Evolutionary conservation across 2,329 filamentous ascomycete genomes (phyloP), one percentile per base, ranked within the genome.

Genomic region (Ampelomyces quisqualis): DNA sequence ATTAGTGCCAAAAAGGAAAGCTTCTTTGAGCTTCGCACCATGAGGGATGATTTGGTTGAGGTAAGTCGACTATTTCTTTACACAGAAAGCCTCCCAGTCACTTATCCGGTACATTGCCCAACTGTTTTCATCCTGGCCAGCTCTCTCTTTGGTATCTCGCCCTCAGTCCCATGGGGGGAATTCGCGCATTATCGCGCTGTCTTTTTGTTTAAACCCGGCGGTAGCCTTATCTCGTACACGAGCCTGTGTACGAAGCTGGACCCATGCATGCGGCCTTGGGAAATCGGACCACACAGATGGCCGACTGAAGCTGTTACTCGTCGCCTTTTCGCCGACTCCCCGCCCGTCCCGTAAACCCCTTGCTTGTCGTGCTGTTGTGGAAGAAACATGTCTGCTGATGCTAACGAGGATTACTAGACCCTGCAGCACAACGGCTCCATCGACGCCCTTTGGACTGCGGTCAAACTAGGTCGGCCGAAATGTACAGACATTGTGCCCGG

Each of bases 1-100:
- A 94, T 98, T 62, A 95, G 89, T 64, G 79, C 91, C 1, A 85
- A 95, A 57, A 93, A 90, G 62, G 91, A 98, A 70, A 86, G 86
- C 56, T 98, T 98, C 71, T 97, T 88, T 65, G 85, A 88, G 38
- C 76, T 98, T 56, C 84, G 93, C 62, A 80, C 83, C 48, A 84
- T 85, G 79, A 76, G 81, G 29, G 75, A 83, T 60, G 70, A 76
- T 6, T 69, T 85, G 28, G 76, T 85, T 18, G 70, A 77, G 67
- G 77, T 78, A 67, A 47, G 70, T 51, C 40, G 33, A 23, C 20
- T 20, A n/a, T 39, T 26, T 50, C 47, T 45, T 30, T 39, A 53
- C 37, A 19, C 29, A 39, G 43, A 29, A 45, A 52, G 15, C 44
- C 48, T 40, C 50, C 43, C 41, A 48, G 51, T 35, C n/a, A n/a